These are phyloP conservation scores for Francoa sonchifolia DNA, from an alignment of 441 rosid genomes.

Conservation along the genomic window DNA sequence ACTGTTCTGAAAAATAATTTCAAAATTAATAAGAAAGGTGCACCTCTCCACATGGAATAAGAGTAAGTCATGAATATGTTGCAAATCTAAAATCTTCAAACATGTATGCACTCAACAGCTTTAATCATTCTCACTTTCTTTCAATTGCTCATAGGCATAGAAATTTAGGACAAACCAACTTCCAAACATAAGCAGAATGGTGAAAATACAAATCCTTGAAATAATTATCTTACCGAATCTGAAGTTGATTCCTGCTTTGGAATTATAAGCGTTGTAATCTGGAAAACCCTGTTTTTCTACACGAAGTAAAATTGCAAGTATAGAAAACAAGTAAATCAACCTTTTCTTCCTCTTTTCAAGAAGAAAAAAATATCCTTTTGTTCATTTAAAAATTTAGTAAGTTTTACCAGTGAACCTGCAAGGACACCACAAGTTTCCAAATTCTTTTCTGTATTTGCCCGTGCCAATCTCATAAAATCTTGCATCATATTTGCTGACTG, in stretches of 20 bases:
- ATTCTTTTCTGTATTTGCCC: slow-evolving; percentile 64
- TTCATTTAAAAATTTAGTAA: slow-evolving; percentile 3
- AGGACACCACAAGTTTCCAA: slow-evolving; percentile 92
- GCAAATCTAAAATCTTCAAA: too few relatives aligned
- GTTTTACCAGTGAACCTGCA: slow-evolving; percentile 82
- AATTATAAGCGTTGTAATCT: slow-evolving; percentile 77
- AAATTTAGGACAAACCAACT: too few relatives aligned
- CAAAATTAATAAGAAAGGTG: too few relatives aligned
- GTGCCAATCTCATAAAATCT: slow-evolving; percentile 74
- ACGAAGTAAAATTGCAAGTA: slow-evolving; percentile 1
- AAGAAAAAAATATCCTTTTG: not conserved
- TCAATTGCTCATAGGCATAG: too few relatives aligned
- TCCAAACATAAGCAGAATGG: too few relatives aligned
- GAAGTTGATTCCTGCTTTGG: slow-evolving; percentile 98
- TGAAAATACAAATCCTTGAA: not conserved
- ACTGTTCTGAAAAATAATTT: too few relatives aligned
- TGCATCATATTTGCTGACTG: slow-evolving; percentile 87
- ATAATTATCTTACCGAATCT: slow-evolving; percentile 52
- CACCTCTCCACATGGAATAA: too few relatives aligned
- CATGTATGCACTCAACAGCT: too few relatives aligned
- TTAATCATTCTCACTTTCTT: too few relatives aligned
- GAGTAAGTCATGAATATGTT: too few relatives aligned
- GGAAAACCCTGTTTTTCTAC: slow-evolving; percentile 89
- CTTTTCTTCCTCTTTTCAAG: not conserved
- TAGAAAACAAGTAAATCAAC: slow-evolving; percentile 7